Percentiles rank a stretch among this genome's conserved stretches.
Conservation (phyloP, 106 monocot genomes). For the Apostasia shenzhenica region DNA sequence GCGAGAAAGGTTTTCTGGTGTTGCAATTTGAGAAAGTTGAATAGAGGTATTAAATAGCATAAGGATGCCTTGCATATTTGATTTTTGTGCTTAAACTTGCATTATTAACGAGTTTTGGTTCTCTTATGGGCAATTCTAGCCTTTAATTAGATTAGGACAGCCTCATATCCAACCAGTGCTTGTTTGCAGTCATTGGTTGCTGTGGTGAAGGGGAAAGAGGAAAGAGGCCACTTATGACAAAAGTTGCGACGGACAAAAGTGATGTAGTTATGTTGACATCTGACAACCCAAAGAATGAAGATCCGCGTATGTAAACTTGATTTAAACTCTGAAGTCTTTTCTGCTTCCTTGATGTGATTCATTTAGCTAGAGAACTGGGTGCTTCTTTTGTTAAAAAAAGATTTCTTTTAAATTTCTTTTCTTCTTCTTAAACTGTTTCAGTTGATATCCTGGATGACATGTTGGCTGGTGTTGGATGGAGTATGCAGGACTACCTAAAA, state of each 20-base stretch:
- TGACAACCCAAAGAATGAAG: slow-evolving; percentile 88
- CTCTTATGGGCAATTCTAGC: not conserved
- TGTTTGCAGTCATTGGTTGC: slow-evolving; percentile 79
- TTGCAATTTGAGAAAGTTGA: no score
- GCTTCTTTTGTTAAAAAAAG: not conserved
- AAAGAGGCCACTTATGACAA: slow-evolving; percentile 88
- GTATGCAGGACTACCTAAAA: slow-evolving; percentile 91
- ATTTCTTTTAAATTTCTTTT: not conserved
- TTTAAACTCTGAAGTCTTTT: not conserved
- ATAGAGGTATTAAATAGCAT: not conserved
- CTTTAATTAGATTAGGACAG: no score
- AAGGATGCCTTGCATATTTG: not conserved
- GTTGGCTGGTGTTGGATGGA: slow-evolving; percentile 89
- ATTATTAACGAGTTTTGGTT: not conserved
- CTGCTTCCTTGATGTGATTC: not conserved
- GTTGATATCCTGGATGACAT: slow-evolving; percentile 99
- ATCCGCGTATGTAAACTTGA: slow-evolving; percentile 60
- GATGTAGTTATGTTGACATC: slow-evolving; percentile 93
- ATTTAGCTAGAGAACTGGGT: not conserved
- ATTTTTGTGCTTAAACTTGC: not conserved
- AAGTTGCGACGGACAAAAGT: slow-evolving; percentile 95
- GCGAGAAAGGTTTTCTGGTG: no score
- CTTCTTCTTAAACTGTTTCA: slow-evolving; percentile 15
- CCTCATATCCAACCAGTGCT: no score
- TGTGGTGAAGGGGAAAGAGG: slow-evolving; percentile 83